Conservation (phyloP, 179 eudicot species). For the Amaranthus tricolor region DNA sequence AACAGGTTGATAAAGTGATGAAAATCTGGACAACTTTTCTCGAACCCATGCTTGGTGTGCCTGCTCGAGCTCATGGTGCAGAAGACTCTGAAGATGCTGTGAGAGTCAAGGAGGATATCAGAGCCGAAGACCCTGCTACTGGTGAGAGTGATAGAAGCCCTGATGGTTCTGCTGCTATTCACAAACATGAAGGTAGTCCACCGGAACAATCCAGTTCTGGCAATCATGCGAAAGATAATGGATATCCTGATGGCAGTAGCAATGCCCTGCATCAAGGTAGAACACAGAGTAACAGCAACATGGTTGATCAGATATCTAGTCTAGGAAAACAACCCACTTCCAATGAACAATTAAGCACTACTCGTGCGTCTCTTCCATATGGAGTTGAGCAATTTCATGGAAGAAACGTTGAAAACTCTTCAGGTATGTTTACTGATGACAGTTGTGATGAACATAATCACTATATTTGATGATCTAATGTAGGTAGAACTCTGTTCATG, state of each 20-base stretch:
- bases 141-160: slow-evolving; percentile 48
- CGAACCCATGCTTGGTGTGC: slow-evolving; percentile 79
- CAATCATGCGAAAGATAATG: slow-evolving; percentile 48
- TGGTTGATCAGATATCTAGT: slow-evolving; percentile 30
- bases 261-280: slow-evolving; percentile 31
- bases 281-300: slow-evolving; percentile 32
- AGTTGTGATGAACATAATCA: slow-evolving; percentile 1
- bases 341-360: slow-evolving; percentile 31
- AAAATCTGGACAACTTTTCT: slow-evolving; percentile 82
- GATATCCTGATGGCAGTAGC: slow-evolving; percentile 28
- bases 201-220: slow-evolving; percentile 41
- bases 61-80: slow-evolving; percentile 41
- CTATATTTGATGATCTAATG: not conserved
- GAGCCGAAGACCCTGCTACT: slow-evolving; percentile 28
- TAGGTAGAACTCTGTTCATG: not conserved
- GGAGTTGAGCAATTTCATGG: slow-evolving; percentile 44
- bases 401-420: slow-evolving; percentile 31
- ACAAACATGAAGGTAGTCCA: slow-evolving; percentile 39
- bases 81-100: slow-evolving; percentile 50
- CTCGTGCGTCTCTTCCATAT: slow-evolving; percentile 28
- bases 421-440: slow-evolving; percentile 35
- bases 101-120: slow-evolving; percentile 36
- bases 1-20: slow-evolving; percentile 78
- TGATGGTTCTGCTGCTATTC: slow-evolving; percentile 34
- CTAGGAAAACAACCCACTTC: slow-evolving; percentile 4